A percentile compares a stretch with the other conserved stretches of the same genome.
These are phyloP conservation scores for Penicillium sp. DNA, from an alignment of 2,329 filamentous ascomycete genomes.

Conservation along the genomic window DNA sequence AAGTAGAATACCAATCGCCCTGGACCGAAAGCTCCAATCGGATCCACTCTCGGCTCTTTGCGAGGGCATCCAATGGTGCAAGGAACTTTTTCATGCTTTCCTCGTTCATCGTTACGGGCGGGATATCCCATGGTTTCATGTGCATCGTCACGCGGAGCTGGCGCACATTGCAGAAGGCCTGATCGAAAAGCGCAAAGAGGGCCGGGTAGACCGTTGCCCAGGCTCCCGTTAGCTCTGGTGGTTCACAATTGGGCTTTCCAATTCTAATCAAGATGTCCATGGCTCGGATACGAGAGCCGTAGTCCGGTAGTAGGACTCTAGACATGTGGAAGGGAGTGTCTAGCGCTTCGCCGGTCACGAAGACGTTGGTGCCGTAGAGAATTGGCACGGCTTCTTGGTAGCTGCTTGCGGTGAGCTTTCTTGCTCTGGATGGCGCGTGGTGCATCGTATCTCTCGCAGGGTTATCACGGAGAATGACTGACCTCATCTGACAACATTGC, in stretches of 20 bases:
- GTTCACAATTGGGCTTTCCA: neutral
- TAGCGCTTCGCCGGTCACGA: neutral
- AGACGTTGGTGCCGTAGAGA: neutral
- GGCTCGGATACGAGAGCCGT: neutral
- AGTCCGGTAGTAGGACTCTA: neutral
- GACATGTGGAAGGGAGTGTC: neutral
- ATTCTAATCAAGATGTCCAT: neutral
- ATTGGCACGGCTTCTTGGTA: neutral
- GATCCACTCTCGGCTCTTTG: neutral
- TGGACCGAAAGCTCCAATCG: neutral
- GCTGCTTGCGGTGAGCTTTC: neutral
- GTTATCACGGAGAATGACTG: neutral
- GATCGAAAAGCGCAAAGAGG: neutral
- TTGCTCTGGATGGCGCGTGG: no score
- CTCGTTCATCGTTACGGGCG: neutral
- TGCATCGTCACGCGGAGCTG: neutral
- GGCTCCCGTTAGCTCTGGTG: neutral
- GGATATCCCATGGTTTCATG: neutral
- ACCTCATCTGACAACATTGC: neutral
- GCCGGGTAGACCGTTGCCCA: neutral
- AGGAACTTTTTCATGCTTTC: neutral
- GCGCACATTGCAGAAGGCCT: neutral
- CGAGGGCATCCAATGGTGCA: neutral
- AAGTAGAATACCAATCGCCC: neutral
- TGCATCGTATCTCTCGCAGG: no score